These are phyloP conservation scores for Protomyces gravidus DNA, from an alignment of 1,139 yeast species.

Conservation along the genomic window DNA sequence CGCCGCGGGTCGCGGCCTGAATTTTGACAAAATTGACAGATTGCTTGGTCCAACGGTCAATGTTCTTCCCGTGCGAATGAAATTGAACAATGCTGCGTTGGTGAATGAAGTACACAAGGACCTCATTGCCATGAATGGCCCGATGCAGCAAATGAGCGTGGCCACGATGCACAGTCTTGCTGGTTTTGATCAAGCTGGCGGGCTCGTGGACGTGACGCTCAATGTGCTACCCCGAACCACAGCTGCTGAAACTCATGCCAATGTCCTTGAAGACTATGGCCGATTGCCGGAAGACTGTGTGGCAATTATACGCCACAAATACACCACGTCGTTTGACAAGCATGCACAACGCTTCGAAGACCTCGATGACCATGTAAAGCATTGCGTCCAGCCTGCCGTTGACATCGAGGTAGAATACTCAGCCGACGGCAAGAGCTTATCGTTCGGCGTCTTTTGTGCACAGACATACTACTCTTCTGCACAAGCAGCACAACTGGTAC, in stretches of 20 bases:
- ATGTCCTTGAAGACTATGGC: neutral
- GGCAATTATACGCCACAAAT: neutral
- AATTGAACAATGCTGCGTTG: neutral
- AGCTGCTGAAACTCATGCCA: neutral
- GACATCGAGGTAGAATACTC: neutral
- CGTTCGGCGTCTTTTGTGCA: neutral
- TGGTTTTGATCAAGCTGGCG: constrained; percentile 3
- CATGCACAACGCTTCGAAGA: neutral
- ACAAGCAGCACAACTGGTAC: neutral
- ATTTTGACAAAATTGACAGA: constrained; percentile 22
- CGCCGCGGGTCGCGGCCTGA: constrained; percentile 35
- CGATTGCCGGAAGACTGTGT: neutral
- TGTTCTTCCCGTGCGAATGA: constrained; percentile 34
- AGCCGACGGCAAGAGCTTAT: neutral
- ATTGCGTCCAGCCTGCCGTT: neutral
- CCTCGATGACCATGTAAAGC: neutral
- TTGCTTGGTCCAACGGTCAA: constrained; percentile 34
- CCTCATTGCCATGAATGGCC: constrained; percentile 15
- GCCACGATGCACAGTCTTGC: neutral
- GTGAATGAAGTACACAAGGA: neutral
- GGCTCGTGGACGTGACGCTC: constrained; percentile 9
- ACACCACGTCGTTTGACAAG: neutral
- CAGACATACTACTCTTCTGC: neutral
- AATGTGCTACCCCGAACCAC: constrained; percentile 12
- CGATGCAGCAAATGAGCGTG: constrained; percentile 11